Evolutionary conservation across 805 yeast genomes (phyloP), one percentile per base, ranked within the genome.

Genomic region (Brettanomyces naardenensis): DNA sequence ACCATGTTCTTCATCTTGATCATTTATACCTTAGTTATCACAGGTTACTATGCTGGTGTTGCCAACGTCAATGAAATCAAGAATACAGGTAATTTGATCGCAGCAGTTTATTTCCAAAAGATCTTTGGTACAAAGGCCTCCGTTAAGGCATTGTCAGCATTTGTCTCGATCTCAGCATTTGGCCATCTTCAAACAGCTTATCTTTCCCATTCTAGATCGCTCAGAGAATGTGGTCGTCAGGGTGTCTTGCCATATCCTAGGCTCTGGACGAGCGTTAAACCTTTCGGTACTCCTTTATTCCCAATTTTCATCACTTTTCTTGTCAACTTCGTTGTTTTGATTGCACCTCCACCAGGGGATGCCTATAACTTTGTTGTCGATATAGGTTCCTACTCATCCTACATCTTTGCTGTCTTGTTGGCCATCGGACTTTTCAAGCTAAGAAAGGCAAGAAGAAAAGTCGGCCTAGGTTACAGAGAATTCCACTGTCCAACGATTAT

Each of bases 271-370:
- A 64, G 82, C 35, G 74, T 78, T 31, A 75, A 61, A 52, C 94
- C 94, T 4, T 80, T 82, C 59, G 73, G 72, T 48, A 68, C 92
- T 3, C 95, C 95, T 31, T 59, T 75, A 44, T 73, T 77, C 31
- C 94, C 92, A 37, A 64, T 85, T 37, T 66, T 78, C 48, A 80
- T 82, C 58, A 94, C 85, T 56, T 84, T 85, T 75, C 58, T 80
- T 33, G 79, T 85, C 15, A 82, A 89, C 63, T 61, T 80, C 28
- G 66, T 85, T 36, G 78, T 87, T 34, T 74, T 85, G 43, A 52
- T 83, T 32, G 92, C 90, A 4, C 85, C 86, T 30, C 90, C 92
- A 17, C 84, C 89, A 20, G 94, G 92, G 40, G 94, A 84, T 53
- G 94, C 94, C 33, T 85, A 83, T 64, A 80, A 82, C 58, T 81